These are phyloP conservation scores for Amauroascus verrucosus DNA, from an alignment of 2,329 filamentous ascomycete species.

Conservation along the genomic window DNA sequence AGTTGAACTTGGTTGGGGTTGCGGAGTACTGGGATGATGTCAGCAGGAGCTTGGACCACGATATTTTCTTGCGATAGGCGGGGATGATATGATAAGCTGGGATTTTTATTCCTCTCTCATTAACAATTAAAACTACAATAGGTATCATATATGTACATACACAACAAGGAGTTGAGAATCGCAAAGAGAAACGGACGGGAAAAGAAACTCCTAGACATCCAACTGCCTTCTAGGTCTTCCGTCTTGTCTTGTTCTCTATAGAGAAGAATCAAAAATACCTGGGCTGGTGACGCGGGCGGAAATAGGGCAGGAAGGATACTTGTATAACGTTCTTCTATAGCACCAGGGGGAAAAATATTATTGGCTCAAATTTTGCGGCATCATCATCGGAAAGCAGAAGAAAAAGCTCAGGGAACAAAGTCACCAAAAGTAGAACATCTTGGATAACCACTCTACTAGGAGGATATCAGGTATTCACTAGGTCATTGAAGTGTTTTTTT, in stretches of 20 bases:
- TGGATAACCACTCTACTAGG: background rate
- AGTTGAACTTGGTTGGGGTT: background rate
- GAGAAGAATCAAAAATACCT: background rate
- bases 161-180: background rate
- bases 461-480: constrained; percentile 7
- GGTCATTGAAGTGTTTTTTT: constrained; percentile 4
- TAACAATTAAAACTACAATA: constrained; percentile 10
- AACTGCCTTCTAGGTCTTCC: background rate
- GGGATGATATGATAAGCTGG: background rate
- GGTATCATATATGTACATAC: constrained; percentile 7
- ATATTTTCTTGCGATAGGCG: no score
- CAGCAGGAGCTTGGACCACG: no score
- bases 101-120: background rate
- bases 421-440: background rate
- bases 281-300: background rate
- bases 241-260: background rate
- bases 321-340: background rate
- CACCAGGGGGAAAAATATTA: background rate
- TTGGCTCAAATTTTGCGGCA: background rate
- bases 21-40: background rate
- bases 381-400: background rate
- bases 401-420: background rate
- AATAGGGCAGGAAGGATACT: background rate
- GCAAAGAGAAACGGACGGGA: background rate
- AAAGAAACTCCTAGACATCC: background rate